These are phyloP conservation scores for Scedosporium apiospermum DNA, from an alignment of 2,329 filamentous ascomycete species.

Conservation along the genomic window DNA sequence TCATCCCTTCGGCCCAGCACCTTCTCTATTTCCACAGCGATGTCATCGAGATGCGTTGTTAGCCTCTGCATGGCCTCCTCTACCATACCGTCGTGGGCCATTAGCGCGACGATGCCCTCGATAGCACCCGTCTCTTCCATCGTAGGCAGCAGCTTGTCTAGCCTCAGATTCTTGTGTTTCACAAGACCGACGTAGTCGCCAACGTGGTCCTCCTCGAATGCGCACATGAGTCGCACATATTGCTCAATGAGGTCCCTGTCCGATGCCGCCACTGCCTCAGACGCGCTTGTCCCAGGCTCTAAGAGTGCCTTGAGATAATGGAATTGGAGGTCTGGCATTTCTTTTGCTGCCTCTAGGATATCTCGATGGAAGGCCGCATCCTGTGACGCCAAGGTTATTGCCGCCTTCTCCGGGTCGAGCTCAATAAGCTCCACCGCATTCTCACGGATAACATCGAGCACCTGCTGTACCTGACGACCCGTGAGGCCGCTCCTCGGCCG, in stretches of 20 bases:
- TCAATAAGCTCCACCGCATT: constrained; percentile 58
- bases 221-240: constrained; percentile 88
- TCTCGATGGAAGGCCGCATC: constrained; percentile 56
- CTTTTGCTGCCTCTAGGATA: constrained; percentile 51
- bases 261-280: constrained; percentile 20
- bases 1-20: constrained; percentile 55
- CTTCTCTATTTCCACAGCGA: constrained; percentile 70
- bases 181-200: constrained; percentile 73
- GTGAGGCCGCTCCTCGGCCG: constrained; percentile 52
- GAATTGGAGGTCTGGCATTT: constrained; percentile 58
- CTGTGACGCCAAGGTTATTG: constrained; percentile 52
- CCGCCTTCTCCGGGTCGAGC: constrained; percentile 57
- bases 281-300: constrained; percentile 42
- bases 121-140: constrained; percentile 87
- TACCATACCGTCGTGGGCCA: constrained; percentile 80
- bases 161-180: constrained; percentile 65
- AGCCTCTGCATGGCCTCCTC: constrained; percentile 77
- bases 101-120: constrained; percentile 83
- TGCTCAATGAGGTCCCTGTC: constrained; percentile 62
- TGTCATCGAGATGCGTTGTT: constrained; percentile 66
- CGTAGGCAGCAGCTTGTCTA: constrained; percentile 72
- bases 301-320: constrained; percentile 68
- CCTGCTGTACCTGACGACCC: constrained; percentile 61
- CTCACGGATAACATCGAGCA: constrained; percentile 56
- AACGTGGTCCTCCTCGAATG: constrained; percentile 71